Conservation (phyloP, 257 asterid genomes). For the Lycium barbarum region DNA sequence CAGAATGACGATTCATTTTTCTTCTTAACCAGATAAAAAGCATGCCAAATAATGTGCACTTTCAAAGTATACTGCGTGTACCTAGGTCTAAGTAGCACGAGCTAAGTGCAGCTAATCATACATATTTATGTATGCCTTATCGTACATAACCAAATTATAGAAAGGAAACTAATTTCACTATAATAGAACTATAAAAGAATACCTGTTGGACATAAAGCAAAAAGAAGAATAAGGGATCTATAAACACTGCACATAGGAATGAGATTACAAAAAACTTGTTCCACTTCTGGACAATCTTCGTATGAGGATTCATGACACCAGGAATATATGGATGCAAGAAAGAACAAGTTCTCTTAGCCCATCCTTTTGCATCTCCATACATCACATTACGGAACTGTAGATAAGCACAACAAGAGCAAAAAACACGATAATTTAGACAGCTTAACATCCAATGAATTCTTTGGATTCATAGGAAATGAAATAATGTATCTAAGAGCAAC, state of each 20-base stretch:
- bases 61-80: background rate
- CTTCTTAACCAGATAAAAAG: background rate
- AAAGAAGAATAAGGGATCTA: constrained; percentile 88
- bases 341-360: constrained; percentile 58
- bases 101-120: constrained; percentile 5
- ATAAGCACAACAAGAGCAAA: constrained; percentile 28
- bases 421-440: constrained; percentile 27
- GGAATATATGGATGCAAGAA: constrained; percentile 58
- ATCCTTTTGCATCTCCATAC: constrained; percentile 76
- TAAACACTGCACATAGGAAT: constrained; percentile 68
- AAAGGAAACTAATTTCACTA: background rate
- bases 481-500: constrained; percentile 18
- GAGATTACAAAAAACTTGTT: constrained; percentile 72
- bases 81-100: background rate
- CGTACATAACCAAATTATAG: constrained; percentile 2
- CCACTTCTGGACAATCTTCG: constrained; percentile 73
- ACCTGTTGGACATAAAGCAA: constrained; percentile 67
- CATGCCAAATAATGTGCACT: background rate
- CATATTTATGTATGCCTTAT: constrained; percentile 6
- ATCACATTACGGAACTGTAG: constrained; percentile 68
- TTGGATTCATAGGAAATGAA: background rate
- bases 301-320: constrained; percentile 87
- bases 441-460: background rate
- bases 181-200: constrained; percentile 27
- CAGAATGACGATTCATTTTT: constrained; percentile 13